These are phyloP conservation scores for Tricladium varicosporioides DNA, from an alignment of 2,329 filamentous ascomycete genomes.

Conservation along the genomic window DNA sequence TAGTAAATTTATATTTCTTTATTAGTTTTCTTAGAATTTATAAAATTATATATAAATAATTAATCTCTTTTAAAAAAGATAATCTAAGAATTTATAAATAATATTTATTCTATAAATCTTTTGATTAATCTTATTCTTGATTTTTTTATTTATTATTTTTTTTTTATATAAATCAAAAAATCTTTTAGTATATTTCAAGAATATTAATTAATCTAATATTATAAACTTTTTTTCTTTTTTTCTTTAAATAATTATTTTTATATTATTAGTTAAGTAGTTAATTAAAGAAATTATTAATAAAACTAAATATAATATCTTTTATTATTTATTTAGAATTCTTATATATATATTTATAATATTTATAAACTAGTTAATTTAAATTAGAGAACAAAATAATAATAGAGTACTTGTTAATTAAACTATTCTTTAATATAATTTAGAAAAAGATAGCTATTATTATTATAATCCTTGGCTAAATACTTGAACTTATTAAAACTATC, in stretches of 20 bases:
- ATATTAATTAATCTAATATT: constrained; percentile 18
- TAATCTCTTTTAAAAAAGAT: constrained; percentile 8
- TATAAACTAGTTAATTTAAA: neutral
- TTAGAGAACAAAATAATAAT: neutral
- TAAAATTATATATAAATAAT: constrained; percentile 10
- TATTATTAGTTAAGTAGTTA: constrained; percentile 9
- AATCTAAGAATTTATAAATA: constrained; percentile 9
- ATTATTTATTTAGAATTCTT: neutral
- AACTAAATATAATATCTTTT: neutral
- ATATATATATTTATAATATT: neutral
- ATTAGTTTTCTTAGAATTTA: constrained; percentile 26
- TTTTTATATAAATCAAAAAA: constrained; percentile 30
- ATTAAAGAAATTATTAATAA: constrained; percentile 4
- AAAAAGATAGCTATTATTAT: neutral
- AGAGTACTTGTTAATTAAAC: neutral
- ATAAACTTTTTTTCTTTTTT: constrained; percentile 11
- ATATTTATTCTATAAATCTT: constrained; percentile 19
- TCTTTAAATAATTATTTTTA: too few species aligned
- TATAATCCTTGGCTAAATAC: constrained; percentile 21
- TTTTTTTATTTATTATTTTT: constrained; percentile 20
- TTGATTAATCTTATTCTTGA: constrained; percentile 20
- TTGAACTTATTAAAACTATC: constrained; percentile 18
- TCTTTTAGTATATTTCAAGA: constrained; percentile 31
- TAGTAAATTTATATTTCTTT: constrained; percentile 24
- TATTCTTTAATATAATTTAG: neutral